Evolutionary conservation across 345 rosid genomes (phyloP).

Genomic region (Cardamine resedifolia): DNA sequence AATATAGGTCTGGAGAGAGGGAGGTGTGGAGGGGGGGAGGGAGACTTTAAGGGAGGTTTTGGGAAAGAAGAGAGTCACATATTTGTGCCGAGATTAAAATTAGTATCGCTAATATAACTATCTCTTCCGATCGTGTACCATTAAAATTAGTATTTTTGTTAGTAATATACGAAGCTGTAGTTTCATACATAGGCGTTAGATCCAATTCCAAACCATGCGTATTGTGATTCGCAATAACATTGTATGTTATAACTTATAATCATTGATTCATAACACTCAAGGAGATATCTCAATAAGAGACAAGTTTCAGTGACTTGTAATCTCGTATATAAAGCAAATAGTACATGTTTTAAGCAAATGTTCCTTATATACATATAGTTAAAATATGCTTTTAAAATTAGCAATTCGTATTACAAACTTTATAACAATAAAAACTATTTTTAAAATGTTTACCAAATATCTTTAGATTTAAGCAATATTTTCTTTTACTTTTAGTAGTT

Average conservation of each 20-base stretch:
- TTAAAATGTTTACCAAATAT: neutral
- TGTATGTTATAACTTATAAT: neutral
- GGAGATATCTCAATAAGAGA: neutral
- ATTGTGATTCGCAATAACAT: neutral
- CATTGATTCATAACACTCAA: neutral
- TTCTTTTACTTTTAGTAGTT: neutral
- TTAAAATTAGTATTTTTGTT: neutral
- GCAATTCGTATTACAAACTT: neutral
- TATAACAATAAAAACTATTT: neutral
- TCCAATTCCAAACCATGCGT: neutral
- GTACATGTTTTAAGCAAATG: neutral
- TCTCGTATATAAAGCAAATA: neutral
- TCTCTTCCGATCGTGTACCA: no score
- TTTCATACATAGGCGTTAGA: neutral
- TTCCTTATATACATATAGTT: neutral
- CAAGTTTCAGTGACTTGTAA: neutral
- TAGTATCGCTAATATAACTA: neutral
- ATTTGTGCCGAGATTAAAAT: neutral
- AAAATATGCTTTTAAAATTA: no score
- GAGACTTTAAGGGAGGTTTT: no score
- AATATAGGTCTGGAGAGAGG: neutral
- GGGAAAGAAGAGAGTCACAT: no score
- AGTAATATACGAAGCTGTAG: neutral
- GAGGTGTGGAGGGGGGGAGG: no score
- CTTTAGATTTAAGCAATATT: neutral